Base-by-base conservation (phyloP, 1,139 yeast species). In the Lizanozyma gosingica region DNA sequence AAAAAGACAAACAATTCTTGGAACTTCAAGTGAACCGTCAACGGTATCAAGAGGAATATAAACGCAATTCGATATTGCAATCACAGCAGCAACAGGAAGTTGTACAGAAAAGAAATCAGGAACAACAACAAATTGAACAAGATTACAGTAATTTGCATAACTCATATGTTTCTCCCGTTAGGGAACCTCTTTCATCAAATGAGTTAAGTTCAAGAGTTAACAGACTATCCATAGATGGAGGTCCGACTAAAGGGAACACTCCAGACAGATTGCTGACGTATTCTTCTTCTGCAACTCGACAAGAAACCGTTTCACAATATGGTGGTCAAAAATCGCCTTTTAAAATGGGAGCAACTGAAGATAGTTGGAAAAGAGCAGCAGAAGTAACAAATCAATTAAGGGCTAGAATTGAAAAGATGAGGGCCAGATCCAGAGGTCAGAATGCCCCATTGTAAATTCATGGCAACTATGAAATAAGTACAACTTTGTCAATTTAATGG, bases 341-440 rank as follows among this genome's bases (percentile, higher is more conserved):
- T 34, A 56, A 51, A 22, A 48, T 65, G 38, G 73, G 70, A 40
- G 63, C 70, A 35, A 73, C 71, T 40, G 86, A 80, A 49, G 94
- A 84, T 43, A 79, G 83, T 50, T 88, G 96, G 96, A 77, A 75
- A 52, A 74, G 92, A 40, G 96, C 96, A 0, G 92, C 94, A 0
- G 95, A 85, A 49, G 94, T 87, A 14, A 88, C 97, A 1, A 77
- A 79, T 14, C 94, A 84, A 57, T 70, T 85, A 54, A 83, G 83
- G 56, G 95, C 88, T 1, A 66, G 96, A 48, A 88, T 90, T 39
- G 95, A 86, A 57, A 82, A 83, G 59, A 87, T 88, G 96, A 84
- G 82, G 56, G 86, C 86, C 14, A 68, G 79, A 42, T 65, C 80
- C 2, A 59, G 78, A 45, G 46, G 47, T 34, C 29, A 22, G 29